Base-by-base conservation (phyloP, 345 rosid genomes). In the Salix brachista region DNA sequence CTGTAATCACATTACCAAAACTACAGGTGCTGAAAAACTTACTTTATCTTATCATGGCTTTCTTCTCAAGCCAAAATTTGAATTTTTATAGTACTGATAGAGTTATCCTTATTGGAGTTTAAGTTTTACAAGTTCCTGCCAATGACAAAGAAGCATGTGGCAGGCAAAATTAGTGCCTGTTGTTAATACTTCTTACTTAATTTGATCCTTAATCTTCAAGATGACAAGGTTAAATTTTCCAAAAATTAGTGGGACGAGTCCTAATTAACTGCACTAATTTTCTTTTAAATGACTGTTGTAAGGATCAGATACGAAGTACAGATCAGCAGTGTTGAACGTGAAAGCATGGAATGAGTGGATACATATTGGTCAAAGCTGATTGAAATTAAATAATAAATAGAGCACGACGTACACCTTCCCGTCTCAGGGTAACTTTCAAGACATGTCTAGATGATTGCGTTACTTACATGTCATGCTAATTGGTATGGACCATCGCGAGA, bases 31-130 rank as follows among this genome's bases (percentile, higher is more conserved):
- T 13, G 41, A 6, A 6, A 16, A 16, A 26, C 19, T 16, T 16
- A 5, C 19, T 65, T 3, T 30, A 6, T 65, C 68, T 12, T 65
- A 17, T 65, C 68, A 19, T 16, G 2, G 9, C 69, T 74, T 64
- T 56, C 42, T 74, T 44, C 58, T 44, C 30, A 58, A 72, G 75
- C 75, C 75, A 56, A 72, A 19, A 9, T 19, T 28, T 58, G 37
- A 8, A 13, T 23, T 8, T 25, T 4, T 21, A 54, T 2, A 21
- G 58, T 6, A 0, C 36, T 34, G 21, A 6, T 21, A 2, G 8
- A 19, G 64, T 10, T 4, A 58, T 23, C 16, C 2, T 52, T 6
- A 2, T 7, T 2, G 58, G 58, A 19, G n/a, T 19, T n/a, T 58
- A 23, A 10, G 26, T 9, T n/a, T n/a, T 56, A 56, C 26, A 56